phyloP scores from a whole-genome alignment of 169 alveolate species.

The Theileria annulata region DNA sequence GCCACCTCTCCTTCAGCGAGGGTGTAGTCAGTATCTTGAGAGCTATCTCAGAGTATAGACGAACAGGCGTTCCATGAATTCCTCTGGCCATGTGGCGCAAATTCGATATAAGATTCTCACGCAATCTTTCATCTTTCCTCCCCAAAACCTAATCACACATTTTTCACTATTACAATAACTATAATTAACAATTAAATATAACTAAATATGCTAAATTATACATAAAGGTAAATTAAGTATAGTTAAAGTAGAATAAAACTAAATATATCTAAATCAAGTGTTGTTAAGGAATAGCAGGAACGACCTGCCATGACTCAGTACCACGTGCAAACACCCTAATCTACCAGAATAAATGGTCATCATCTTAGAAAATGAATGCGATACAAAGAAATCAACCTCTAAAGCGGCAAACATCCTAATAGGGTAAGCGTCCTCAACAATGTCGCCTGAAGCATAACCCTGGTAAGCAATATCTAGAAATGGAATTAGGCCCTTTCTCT shows the following conservation, averaged over 20 bases:
- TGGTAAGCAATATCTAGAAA: constrained; percentile 63
- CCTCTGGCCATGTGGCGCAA: constrained; percentile 44
- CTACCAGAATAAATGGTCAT: constrained; percentile 64
- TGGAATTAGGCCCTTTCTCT: constrained; percentile 45
- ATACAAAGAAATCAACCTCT: constrained; percentile 54
- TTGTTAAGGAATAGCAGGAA: background rate
- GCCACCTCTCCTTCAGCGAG: constrained; percentile 26
- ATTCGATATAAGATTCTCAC: constrained; percentile 20
- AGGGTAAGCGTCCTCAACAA: constrained; percentile 41
- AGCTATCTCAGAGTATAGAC: constrained; percentile 57
- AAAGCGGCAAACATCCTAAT: constrained; percentile 34
- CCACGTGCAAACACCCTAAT: constrained; percentile 59
- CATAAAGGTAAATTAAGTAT: background rate
- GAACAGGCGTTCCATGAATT: constrained; percentile 46
- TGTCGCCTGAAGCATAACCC: constrained; percentile 55
- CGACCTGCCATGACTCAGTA: constrained; percentile 3
- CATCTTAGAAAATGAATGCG: constrained; percentile 67
- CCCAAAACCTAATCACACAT: constrained; percentile 36
- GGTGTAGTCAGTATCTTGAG: constrained; percentile 29
- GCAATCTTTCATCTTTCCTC: constrained; percentile 5
- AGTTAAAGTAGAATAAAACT: no score
- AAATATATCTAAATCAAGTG: background rate
- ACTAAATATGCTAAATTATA: no score
- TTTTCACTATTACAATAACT: background rate
- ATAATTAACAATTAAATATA: no score